Evolutionary conservation across 371 early-diverging fungal genomes (phyloP).

Genomic region (Chytridium lagenaria): DNA sequence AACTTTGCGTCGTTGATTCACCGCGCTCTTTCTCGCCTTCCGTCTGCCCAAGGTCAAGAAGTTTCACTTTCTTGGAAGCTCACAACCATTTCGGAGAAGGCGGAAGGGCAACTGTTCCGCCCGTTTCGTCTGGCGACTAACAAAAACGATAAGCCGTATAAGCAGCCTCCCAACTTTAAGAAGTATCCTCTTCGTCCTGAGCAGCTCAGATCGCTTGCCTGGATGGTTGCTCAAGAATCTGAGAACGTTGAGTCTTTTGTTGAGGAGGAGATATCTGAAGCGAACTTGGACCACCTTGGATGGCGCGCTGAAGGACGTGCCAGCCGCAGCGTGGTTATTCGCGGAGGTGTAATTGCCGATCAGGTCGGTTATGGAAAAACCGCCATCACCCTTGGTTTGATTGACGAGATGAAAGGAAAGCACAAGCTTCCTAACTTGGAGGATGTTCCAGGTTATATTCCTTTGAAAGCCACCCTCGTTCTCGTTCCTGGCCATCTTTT

Average conservation of each 20-base stretch:
- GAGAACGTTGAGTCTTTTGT: slow-evolving; percentile 29
- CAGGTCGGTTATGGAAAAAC: slow-evolving; percentile 55
- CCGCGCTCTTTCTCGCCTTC: slow-evolving; percentile 39
- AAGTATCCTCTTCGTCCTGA: slow-evolving; percentile 44
- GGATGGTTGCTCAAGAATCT: slow-evolving; percentile 48
- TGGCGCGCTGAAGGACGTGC: slow-evolving; percentile 48
- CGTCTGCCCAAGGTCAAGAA: not conserved
- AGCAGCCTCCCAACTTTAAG: slow-evolving; percentile 48
- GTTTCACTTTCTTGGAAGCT: slow-evolving; percentile 42
- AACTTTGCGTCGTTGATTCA: slow-evolving; percentile 47
- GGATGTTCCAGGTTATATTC: slow-evolving; percentile 30
- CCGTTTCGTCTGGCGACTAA: slow-evolving; percentile 38
- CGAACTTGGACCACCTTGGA: slow-evolving; percentile 37
- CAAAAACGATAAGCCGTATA: slow-evolving; percentile 30
- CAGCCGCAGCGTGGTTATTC: slow-evolving; percentile 31
- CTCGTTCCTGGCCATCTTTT: slow-evolving; percentile 45
- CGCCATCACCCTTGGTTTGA: slow-evolving; percentile 49
- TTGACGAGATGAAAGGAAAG: slow-evolving; percentile 25
- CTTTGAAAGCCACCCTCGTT: slow-evolving; percentile 47
- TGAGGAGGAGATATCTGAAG: slow-evolving; percentile 50
- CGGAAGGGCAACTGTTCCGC: not conserved
- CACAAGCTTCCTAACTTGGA: not conserved
- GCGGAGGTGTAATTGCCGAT: slow-evolving; percentile 53
- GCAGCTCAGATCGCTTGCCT: slow-evolving; percentile 46
- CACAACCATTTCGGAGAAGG: slow-evolving; percentile 12